Base-by-base conservation (phyloP, 139 green algal species). In the Coccomyxa sp. region DNA sequence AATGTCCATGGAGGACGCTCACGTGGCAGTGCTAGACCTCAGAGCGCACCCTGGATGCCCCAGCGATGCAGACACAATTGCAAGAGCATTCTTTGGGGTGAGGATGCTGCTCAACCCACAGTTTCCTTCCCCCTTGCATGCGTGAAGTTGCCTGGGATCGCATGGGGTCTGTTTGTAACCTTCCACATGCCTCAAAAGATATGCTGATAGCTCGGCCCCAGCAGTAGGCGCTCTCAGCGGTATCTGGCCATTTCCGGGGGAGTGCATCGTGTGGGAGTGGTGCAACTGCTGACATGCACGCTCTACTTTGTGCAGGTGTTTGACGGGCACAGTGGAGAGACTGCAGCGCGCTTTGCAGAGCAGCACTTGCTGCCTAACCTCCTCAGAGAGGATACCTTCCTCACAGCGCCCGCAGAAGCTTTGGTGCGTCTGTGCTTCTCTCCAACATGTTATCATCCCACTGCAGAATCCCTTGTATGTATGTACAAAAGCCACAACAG, bases 281-380 rank as follows among this genome's bases (percentile, higher is more conserved):
- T n/a, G n/a, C n/a, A n/a, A n/a, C n/a, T n/a, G 27, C 22, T 36
- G 7, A 40, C 70, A 37, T 16, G 38, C 22, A 77, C 22, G 27
- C 68, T n/a, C n/a, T n/a, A n/a, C n/a, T 7, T 81, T 0, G 16
- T 73, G 35, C 77, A 85, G 82, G 78, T 86, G 4, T 86, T 86
- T 83, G 82, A 86, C 50, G 82, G 82, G 50, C 82, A 86, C 37
- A 70, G 82, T 7, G 82, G 82, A 0, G 29, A 55, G 36, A 72
- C 33, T 7, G 82, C 82, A 33, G 78, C 82, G 9, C 18, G 81
- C 4, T 86, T 79, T 76, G 77, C 75, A 27, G 72, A 33, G 37
- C 38, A 80, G 10, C 24, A 82, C 39, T 29, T 86, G 70, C 58
- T 82, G 50, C 8, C 16, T 4, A 44, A 35, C 29, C 31, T 83